Conservation (phyloP, 2,329 filamentous ascomycete genomes). For the Lasiodiplodia hormozganensis region DNA sequence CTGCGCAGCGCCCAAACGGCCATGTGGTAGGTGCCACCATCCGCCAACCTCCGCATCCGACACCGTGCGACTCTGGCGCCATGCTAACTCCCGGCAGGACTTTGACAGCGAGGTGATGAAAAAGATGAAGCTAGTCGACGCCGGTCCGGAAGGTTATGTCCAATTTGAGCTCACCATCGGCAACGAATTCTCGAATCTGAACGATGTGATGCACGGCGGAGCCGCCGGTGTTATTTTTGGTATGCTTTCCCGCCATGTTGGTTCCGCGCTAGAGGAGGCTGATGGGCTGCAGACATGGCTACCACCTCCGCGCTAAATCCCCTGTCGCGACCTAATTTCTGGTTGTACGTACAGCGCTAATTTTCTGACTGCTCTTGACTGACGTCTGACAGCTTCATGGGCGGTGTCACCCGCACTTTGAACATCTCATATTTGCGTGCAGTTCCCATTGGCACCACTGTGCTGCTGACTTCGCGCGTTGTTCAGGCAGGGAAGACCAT, state of each 20-base stretch:
- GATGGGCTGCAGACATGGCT: constrained; percentile 41
- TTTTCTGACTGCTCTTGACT: neutral
- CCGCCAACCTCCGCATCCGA: neutral
- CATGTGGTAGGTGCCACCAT: constrained; percentile 40
- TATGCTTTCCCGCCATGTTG: constrained; percentile 6
- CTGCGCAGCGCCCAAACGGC: constrained; percentile 39
- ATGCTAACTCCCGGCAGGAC: constrained; percentile 37
- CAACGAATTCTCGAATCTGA: constrained; percentile 48
- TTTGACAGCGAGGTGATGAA: constrained; percentile 48
- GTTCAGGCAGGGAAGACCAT: constrained; percentile 58
- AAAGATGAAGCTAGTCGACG: constrained; percentile 45
- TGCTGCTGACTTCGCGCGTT: constrained; percentile 53
- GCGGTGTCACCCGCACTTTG: constrained; percentile 57
- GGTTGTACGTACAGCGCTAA: constrained; percentile 48
- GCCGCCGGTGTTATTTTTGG: constrained; percentile 49
- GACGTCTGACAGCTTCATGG: constrained; percentile 49
- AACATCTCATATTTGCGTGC: constrained; percentile 61
- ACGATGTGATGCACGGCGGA: constrained; percentile 51
- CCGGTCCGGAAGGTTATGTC: constrained; percentile 44
- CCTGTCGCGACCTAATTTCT: constrained; percentile 56
- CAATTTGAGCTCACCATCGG: constrained; percentile 44
- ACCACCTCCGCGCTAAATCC: constrained; percentile 60
- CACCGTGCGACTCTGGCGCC: neutral
- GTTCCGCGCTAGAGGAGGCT: neutral
- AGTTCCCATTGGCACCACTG: constrained; percentile 54